Percentiles rank a stretch among this genome's conserved stretches.
Evolutionary conservation across 2,329 filamentous ascomycete species (phyloP).

Genomic region (Trichophyton benhamiae): DNA sequence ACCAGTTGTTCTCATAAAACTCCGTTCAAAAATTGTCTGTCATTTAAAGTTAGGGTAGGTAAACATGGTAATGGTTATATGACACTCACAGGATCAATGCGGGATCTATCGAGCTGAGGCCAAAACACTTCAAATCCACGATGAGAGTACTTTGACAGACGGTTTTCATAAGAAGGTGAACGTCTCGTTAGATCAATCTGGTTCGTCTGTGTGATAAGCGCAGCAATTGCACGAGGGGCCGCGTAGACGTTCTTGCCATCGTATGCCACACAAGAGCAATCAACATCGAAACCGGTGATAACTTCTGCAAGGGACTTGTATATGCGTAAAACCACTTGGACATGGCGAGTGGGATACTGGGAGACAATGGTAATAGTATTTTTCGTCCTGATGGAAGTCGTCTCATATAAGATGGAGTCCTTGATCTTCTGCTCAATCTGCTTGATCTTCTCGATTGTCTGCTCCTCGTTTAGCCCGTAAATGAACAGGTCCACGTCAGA

Average conservation of each 20-base stretch:
- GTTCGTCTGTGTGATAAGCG: conserved; percentile 73
- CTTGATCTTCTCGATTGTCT: conserved; percentile 73
- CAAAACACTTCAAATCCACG: conserved; percentile 77
- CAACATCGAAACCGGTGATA: conserved; percentile 77
- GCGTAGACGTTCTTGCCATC: conserved; percentile 70
- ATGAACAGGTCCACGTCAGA: conserved; percentile 82
- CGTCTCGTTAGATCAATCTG: conserved; percentile 65
- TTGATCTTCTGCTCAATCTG: conserved; percentile 64
- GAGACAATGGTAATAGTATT: conserved; percentile 77
- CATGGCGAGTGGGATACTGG: conserved; percentile 70
- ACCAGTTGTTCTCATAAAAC: conserved; percentile 61
- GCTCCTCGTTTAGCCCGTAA: conserved; percentile 63
- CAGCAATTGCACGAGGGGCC: conserved; percentile 61
- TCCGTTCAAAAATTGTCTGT: conserved; percentile 67
- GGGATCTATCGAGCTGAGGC: conserved; percentile 59
- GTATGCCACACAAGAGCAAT: conserved; percentile 69
- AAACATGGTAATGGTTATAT: background rate
- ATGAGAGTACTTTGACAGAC: conserved; percentile 73
- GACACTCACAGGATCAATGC: conserved; percentile 49
- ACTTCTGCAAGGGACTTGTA: conserved; percentile 79
- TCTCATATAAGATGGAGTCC: conserved; percentile 69
- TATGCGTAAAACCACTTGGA: conserved; percentile 74
- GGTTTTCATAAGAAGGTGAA: conserved; percentile 77
- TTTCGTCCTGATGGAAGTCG: conserved; percentile 69
- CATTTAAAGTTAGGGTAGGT: background rate